Evolutionary conservation across 768 basidiomycete species (phyloP), one percentile per base, ranked within the genome.

Genomic region (Serendipita sp.): DNA sequence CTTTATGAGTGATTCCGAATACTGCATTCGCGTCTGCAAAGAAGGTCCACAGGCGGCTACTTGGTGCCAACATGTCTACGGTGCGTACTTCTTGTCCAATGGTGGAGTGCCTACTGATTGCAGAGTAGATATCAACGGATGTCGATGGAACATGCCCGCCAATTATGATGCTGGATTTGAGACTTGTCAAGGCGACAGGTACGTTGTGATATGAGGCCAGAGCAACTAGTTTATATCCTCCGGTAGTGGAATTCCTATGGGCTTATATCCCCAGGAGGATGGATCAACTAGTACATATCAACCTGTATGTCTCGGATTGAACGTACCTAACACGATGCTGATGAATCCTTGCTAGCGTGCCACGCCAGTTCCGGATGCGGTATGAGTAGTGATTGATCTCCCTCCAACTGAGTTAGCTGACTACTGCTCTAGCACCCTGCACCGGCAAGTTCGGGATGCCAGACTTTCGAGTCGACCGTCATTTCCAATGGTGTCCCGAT

Each of bases 11-110:
- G 76, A 75, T 67, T 70, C 76, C 53, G 73, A 80, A 67, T 90
- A 88, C 75, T 90, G 87, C 75, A 81, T 88, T 76, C 82, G 86
- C 51, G 85, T 81, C 15, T 88, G 86, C 73, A 82, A 81, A 64
- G 73, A 73, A n/a, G 74, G 71, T 4, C 79, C 81, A 28, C 74
- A 72, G 28, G 81, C 84, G 1, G 79, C 82, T 0, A 72, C 70
- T 2, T 75, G 78, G 68, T 89, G 85, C 71, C 77, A 86, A 68
- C 84, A 84, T 68, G 82, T 86, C 67, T 76, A 78, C 70, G 65
- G 64, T 53, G 45, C 28, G 75, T 30, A 77, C 82, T 75, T 84
- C 70, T 72, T 45, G 3, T 86, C 84, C 82, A 83, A 85, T 69
- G 30, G 45, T 18, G 48, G 24, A 24, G 13, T 15, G 24, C 2